These are phyloP conservation scores for Neurospora crassa DNA, from an alignment of 2,329 filamentous ascomycete genomes.

Conservation along the genomic window DNA sequence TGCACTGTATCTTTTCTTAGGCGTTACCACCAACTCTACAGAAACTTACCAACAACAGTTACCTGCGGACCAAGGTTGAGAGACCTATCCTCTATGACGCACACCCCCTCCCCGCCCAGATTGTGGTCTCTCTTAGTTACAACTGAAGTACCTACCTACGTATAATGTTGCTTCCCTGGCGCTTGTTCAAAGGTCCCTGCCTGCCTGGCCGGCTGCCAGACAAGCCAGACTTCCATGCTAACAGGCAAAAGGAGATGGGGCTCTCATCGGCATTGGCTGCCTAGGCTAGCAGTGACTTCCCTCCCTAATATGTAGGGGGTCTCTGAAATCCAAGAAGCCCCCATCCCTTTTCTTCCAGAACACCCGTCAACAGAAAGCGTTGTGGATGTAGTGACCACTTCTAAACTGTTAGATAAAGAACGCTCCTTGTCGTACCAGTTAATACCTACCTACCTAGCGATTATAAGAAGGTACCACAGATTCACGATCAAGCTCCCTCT, in stretches of 20 bases:
- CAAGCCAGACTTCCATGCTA: too few species aligned
- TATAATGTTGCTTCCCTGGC: not conserved
- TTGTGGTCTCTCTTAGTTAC: not conserved
- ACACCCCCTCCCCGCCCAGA: not conserved
- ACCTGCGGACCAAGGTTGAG: not conserved
- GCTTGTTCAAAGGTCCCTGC: too few species aligned
- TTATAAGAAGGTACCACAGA: not conserved
- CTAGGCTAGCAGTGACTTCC: not conserved
- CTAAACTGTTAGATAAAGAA: not conserved
- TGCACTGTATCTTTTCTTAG: conserved; percentile 1
- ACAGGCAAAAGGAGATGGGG: not conserved
- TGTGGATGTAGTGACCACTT: not conserved
- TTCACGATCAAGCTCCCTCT: not conserved
- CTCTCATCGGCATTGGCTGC: not conserved
- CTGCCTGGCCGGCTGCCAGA: too few species aligned
- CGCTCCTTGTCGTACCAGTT: not conserved
- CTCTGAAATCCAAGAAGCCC: not conserved
- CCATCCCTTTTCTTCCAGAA: not conserved
- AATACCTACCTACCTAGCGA: not conserved
- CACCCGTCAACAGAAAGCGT: not conserved
- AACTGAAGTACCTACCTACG: too few species aligned
- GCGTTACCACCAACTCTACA: not conserved
- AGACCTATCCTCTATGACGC: not conserved
- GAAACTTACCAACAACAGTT: not conserved
- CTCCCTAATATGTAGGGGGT: not conserved